Evolutionary conservation across 2,329 filamentous ascomycete genomes (phyloP).

Genomic region (Claviceps paspali): DNA sequence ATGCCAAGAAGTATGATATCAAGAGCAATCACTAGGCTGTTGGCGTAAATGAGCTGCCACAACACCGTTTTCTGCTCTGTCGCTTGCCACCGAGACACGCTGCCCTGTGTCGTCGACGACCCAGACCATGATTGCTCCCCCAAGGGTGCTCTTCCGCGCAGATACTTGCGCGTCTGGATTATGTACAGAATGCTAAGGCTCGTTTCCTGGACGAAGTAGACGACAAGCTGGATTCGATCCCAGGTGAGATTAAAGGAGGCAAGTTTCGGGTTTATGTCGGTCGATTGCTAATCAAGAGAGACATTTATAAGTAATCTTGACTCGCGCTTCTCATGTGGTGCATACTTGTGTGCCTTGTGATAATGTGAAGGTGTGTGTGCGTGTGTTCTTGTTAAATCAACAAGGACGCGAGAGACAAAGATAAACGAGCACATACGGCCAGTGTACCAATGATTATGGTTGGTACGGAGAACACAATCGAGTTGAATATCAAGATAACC

Average conservation of each 20-base stretch:
- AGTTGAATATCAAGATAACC: slow-evolving; percentile 39
- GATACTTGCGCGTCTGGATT: slow-evolving; percentile 8
- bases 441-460: slow-evolving; percentile 39
- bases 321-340: not conserved
- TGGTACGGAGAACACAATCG: slow-evolving; percentile 34
- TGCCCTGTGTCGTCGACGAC: slow-evolving; percentile 23
- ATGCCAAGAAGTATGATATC: slow-evolving; percentile 26
- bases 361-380: too few species aligned
- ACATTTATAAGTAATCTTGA: not conserved
- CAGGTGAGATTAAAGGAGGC: slow-evolving; percentile 20
- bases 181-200: slow-evolving; percentile 37
- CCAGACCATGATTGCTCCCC: slow-evolving; percentile 22
- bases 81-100: not conserved
- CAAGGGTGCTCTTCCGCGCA: slow-evolving; percentile 6
- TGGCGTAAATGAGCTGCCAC: slow-evolving; percentile 28
- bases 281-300: slow-evolving; percentile 12
- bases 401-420: not conserved
- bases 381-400: too few species aligned
- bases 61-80: slow-evolving; percentile 11
- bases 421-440: slow-evolving; percentile 18
- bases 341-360: too few species aligned
- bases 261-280: slow-evolving; percentile 11
- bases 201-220: slow-evolving; percentile 37
- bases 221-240: slow-evolving; percentile 37
- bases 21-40: slow-evolving; percentile 29